A percentile compares a stretch with the other conserved stretches of the same genome.
These are phyloP conservation scores for Ramaria sp. DNA, from an alignment of 768 basidiomycete genomes.

Conservation along the genomic window DNA sequence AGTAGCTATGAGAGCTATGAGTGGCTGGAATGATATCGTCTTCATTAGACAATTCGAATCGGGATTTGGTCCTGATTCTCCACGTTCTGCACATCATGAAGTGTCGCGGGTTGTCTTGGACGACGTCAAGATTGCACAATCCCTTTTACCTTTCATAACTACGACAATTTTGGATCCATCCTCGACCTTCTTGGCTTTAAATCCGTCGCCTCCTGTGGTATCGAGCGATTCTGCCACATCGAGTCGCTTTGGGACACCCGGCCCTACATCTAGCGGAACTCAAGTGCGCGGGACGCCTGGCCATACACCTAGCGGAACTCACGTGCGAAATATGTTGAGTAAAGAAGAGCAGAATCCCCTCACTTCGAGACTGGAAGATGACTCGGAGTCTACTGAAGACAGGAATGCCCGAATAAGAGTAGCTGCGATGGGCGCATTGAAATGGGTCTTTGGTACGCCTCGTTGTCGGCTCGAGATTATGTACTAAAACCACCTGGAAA, in stretches of 20 bases:
- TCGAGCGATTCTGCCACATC: constrained; percentile 21
- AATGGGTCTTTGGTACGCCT: constrained; percentile 49
- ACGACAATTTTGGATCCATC: neutral
- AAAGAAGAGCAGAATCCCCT: neutral
- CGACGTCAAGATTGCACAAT: constrained; percentile 15
- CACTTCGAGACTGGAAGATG: constrained; percentile 42
- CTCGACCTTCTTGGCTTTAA: constrained; percentile 30
- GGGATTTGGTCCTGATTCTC: neutral
- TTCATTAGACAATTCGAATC: neutral
- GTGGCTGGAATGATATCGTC: constrained; percentile 41
- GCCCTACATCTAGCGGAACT: constrained; percentile 8
- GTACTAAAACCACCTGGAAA: neutral
- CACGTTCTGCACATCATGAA: neutral
- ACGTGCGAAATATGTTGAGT: neutral
- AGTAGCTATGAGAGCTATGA: constrained; percentile 39
- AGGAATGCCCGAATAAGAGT: constrained; percentile 59
- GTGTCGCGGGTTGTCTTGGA: constrained; percentile 23
- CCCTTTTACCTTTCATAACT: constrained; percentile 1
- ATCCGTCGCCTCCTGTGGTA: constrained; percentile 33
- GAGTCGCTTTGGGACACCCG: neutral
- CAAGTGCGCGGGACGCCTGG: neutral
- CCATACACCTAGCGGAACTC: neutral
- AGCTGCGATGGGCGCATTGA: constrained; percentile 53
- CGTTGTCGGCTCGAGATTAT: neutral
- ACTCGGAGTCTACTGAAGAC: constrained; percentile 63